These are phyloP conservation scores for Boletus insuetus DNA, from an alignment of 768 basidiomycete genomes.

Conservation along the genomic window DNA sequence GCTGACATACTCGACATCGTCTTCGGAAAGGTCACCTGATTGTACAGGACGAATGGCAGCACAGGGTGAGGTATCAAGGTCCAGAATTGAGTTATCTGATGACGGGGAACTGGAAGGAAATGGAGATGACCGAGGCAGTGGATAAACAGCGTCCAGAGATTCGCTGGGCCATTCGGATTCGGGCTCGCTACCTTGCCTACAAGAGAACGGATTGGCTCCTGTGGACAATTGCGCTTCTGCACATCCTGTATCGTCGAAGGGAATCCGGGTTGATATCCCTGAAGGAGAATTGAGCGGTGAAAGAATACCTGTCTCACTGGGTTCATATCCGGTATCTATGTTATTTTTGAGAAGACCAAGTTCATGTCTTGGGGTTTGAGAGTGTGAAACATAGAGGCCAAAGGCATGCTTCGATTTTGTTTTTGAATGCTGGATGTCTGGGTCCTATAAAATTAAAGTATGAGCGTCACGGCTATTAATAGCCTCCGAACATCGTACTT, in stretches of 20 bases:
- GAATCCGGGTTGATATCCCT: neutral
- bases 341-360: neutral
- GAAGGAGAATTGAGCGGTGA: neutral
- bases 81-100: constrained; percentile 16
- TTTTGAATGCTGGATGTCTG: neutral
- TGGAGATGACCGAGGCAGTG: constrained; percentile 26
- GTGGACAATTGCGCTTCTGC: neutral
- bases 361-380: neutral
- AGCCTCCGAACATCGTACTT: constrained; percentile 12
- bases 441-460: constrained; percentile 5
- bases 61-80: constrained; percentile 26
- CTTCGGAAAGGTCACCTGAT: neutral
- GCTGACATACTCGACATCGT: neutral
- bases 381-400: neutral
- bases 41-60: neutral
- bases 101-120: constrained; percentile 12
- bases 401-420: neutral
- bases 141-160: neutral
- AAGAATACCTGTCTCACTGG: neutral
- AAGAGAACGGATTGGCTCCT: neutral
- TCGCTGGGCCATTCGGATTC: neutral
- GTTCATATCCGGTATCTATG: neutral
- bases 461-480: neutral
- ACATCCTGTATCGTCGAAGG: constrained; percentile 4
- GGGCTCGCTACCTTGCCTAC: neutral